phyloP scores from a whole-genome alignment of 306 rosid genomes.

The Ammopiptanthus mongolicus region DNA sequence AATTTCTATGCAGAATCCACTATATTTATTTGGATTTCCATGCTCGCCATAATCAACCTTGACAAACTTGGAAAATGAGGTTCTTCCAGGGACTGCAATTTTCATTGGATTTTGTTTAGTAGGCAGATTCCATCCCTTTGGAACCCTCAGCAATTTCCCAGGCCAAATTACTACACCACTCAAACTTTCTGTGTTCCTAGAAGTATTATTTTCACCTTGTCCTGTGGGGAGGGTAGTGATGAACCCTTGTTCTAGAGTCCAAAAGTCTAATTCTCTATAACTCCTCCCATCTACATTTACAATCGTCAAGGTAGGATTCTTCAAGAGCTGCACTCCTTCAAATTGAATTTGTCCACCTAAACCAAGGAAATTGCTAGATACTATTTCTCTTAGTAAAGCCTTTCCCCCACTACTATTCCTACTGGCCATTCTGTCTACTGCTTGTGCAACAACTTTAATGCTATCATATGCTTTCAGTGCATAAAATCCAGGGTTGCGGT shows the following conservation, averaged over 20 bases:
- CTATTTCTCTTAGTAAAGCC: constrained; percentile 8
- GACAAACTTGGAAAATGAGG: constrained; percentile 56
- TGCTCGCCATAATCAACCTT: constrained; percentile 30
- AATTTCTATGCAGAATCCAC: constrained; percentile 57
- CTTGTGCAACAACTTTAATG: constrained; percentile 40
- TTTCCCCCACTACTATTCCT: neutral
- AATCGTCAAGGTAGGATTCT: constrained; percentile 34
- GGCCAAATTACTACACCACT: constrained; percentile 59
- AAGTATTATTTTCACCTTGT: neutral
- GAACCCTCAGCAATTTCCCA: constrained; percentile 32
- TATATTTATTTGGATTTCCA: neutral
- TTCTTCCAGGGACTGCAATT: constrained; percentile 63
- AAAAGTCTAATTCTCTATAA: constrained; percentile 48
- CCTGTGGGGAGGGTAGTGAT: neutral
- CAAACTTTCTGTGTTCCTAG: constrained; percentile 16
- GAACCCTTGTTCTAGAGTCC: constrained; percentile 45
- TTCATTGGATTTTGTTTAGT: constrained; percentile 36
- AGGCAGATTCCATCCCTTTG: constrained; percentile 70
- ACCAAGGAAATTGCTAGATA: constrained; percentile 40
- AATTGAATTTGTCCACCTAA: constrained; percentile 56
- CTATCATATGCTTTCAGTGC: constrained; percentile 65
- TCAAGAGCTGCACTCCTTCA: constrained; percentile 32
- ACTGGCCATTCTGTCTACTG: constrained; percentile 25
- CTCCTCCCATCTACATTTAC: constrained; percentile 44
- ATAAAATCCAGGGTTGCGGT: constrained; percentile 43